Base-by-base conservation (phyloP, 2,329 filamentous ascomycete species). In the Rhytidhysteron rufulum region DNA sequence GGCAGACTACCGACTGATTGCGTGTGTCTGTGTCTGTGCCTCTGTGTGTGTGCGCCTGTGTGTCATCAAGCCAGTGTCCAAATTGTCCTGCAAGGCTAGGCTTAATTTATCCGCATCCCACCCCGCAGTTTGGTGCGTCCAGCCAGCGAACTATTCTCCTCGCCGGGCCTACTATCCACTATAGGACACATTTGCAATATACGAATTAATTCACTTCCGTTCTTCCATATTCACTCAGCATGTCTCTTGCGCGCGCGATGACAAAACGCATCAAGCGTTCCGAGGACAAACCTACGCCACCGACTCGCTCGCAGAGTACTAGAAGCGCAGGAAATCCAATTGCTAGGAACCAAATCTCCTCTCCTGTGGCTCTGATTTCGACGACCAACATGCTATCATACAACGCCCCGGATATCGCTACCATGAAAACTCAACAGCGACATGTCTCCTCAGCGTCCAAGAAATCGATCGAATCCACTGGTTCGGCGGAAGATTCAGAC, bases 321-420 rank as follows among this genome's bases (percentile, higher is more conserved):
- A 72, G 65, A 44, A 60, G 62, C 42, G 54, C 49, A 50, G 60
- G 51, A 51, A 49, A 68, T 59, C 65, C 74, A 58, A 65, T 73
- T 39, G 70, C 82, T 51, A 79, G 84, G 43, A 66, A 76, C 62
- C 83, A 89, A 71, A 98, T 98, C 62, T 98, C 93, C 1, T 80
- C 77, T 3, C 93, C 93, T 1, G 77, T 95, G 39, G 83, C 89
- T 66, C 77, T 98, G 48, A 74, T 96, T 35, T 94, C 93, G 44
- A 95, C 91, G 4, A 97, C 93, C 53, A 98, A 97, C 68, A 88
- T 94, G 79, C 83, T 96, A 40, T 89, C 88, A 6, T 95, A 95
- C 76, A 91, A 91, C 60, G 90, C 93, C 8, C 91, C 91, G 37
- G 86, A 96, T 60, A 82, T 96, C 47, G 71, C 72, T 32, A 65